Evolutionary conservation across 345 rosid genomes (phyloP).

Genomic region (Microthlaspi erraticum): DNA sequence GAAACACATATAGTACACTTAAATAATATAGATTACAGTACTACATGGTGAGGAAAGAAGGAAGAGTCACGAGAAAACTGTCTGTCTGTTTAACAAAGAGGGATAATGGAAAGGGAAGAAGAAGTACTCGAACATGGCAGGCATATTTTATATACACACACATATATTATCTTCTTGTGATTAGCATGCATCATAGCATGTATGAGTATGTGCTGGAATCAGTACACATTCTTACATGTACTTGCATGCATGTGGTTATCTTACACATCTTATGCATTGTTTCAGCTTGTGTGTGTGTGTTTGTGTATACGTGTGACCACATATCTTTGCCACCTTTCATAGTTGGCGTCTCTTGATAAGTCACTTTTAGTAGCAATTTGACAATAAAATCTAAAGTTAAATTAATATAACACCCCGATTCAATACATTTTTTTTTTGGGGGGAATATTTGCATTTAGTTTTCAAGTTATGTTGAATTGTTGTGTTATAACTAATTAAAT

Average conservation of each 20-base stretch:
- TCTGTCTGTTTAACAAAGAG: constrained; percentile 9
- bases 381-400: constrained; percentile 14
- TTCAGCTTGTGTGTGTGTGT: constrained; percentile 25
- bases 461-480: no score
- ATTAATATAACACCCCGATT: not conserved
- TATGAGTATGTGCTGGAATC: constrained; percentile 30
- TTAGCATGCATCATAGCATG: constrained; percentile 6
- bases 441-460: no score
- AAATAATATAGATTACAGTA: constrained; percentile 1
- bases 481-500: no score
- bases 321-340: constrained; percentile 30
- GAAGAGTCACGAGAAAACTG: constrained; percentile 43
- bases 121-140: constrained; percentile 25
- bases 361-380: constrained; percentile 34
- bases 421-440: not conserved
- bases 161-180: constrained; percentile 30
- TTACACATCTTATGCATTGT: constrained; percentile 37
- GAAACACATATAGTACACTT: constrained; percentile 27
- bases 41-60: constrained; percentile 24
- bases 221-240: constrained; percentile 43
- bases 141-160: not conserved
- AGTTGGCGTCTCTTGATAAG: constrained; percentile 33
- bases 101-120: constrained; percentile 20
- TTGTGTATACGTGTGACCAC: constrained; percentile 39
- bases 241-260: constrained; percentile 45